Evolutionary conservation across 2,329 filamentous ascomycete genomes (phyloP).

Genomic region (Helicocarpus griseus): DNA sequence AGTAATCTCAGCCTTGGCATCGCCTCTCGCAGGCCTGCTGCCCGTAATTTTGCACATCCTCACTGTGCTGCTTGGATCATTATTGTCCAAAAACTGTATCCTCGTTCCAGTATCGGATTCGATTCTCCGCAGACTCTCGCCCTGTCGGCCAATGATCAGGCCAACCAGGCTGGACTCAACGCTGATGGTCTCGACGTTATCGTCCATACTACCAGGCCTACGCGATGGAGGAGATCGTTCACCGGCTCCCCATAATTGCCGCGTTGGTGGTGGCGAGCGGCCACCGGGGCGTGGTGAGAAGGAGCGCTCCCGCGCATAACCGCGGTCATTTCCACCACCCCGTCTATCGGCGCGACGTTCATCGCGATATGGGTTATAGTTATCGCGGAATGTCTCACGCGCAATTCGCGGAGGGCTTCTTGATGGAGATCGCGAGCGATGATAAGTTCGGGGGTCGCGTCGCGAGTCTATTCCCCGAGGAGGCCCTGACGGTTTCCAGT

Average conservation of each 20-base stretch:
- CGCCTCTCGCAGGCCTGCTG: slow-evolving; percentile 57
- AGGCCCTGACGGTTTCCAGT: not conserved
- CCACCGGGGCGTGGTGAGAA: slow-evolving; percentile 56
- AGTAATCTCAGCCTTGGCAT: slow-evolving; percentile 75
- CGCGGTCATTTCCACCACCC: slow-evolving; percentile 40
- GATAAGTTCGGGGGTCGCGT: slow-evolving; percentile 45
- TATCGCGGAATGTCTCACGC: slow-evolving; percentile 63
- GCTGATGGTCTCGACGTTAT: slow-evolving; percentile 70
- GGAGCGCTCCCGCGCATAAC: slow-evolving; percentile 58
- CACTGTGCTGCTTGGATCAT: slow-evolving; percentile 59
- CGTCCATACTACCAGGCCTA: slow-evolving; percentile 41
- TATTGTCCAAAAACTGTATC: slow-evolving; percentile 77
- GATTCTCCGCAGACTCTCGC: slow-evolving; percentile 78
- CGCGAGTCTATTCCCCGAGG: slow-evolving; percentile 24
- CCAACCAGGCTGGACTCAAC: slow-evolving; percentile 83
- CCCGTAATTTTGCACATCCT: slow-evolving; percentile 83
- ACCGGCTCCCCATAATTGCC: slow-evolving; percentile 38
- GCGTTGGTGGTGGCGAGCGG: slow-evolving; percentile 49
- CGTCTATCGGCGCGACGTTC: slow-evolving; percentile 61
- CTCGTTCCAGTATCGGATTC: slow-evolving; percentile 73
- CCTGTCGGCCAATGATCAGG: slow-evolving; percentile 80
- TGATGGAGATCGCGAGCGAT: slow-evolving; percentile 44
- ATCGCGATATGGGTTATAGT: slow-evolving; percentile 74
- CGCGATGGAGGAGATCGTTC: slow-evolving; percentile 49
- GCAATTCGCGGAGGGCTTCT: slow-evolving; percentile 59